Conservation (phyloP, 192 early-diverging fungal genomes). For the Helicostylum pulchrum region DNA sequence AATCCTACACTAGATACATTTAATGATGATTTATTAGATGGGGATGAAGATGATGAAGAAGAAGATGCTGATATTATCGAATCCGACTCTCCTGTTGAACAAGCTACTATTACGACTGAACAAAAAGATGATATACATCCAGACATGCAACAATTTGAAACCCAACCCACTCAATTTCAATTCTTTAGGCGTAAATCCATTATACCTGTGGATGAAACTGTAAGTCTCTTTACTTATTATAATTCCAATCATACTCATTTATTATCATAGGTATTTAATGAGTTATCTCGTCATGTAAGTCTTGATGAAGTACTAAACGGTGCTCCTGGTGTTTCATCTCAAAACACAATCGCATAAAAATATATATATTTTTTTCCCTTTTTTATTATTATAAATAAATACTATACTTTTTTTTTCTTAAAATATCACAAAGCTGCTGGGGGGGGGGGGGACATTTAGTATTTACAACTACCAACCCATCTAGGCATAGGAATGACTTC, state of each 20-base stretch:
- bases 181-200: conserved; percentile 61
- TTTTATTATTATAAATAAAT: not conserved
- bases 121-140: conserved; percentile 22
- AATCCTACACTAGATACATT: no score
- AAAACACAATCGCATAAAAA: not conserved
- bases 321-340: conserved; percentile 18
- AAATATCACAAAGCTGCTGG: no score
- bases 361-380: not conserved
- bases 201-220: conserved; percentile 65
- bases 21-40: no score
- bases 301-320: conserved; percentile 49
- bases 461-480: conserved; percentile 48
- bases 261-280: conserved; percentile 50
- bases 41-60: not conserved
- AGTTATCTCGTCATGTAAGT: conserved; percentile 53
- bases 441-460: conserved; percentile 40
- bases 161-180: conserved; percentile 36
- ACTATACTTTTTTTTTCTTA: not conserved
- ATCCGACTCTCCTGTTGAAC: conserved; percentile 4
- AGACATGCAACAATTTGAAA: conserved; percentile 49
- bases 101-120: conserved; percentile 19
- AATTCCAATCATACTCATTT: conserved; percentile 39
- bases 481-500: conserved; percentile 65
- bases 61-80: conserved; percentile 8
- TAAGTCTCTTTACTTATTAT: conserved; percentile 6